Evolutionary conservation across 192 early-diverging fungal genomes (phyloP), one percentile per base, ranked within the genome.

Genomic region (Podila epigama): DNA sequence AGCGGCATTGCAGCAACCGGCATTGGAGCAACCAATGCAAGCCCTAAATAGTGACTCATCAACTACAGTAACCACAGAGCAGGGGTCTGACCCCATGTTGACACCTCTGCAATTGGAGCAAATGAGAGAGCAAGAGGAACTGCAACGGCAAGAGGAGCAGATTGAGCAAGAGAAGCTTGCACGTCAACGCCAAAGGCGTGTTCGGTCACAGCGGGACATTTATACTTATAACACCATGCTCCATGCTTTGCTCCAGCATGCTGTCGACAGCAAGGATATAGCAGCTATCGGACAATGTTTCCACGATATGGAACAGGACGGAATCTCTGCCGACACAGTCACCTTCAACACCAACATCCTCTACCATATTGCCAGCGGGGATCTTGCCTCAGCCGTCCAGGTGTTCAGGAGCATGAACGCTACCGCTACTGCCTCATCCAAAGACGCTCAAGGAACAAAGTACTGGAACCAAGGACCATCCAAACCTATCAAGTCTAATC

Each of bases 301-400:
- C 15, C 51, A 68, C 28, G 73, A 77, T 39, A 77, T 77, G 73
- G 73, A 77, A 51, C 40, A 29, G 51, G 73, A 77, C 15, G 73
- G 73, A 0, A 64, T 77, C 16, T 27, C 59, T 3, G 53, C 73
- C 3, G 73, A 77, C 42, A 77, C 73, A 13, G 66, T 68, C n/a
- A 77, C 73, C 3, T 77, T 77, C 60, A 77, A 77, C 61, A 68
- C 73, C 44, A 77, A 77, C 51, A 77, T 77, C 18, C 35, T 77
- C 5, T 77, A 77, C 28, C 73, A 77, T 63, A 77, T 77, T 22
- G 33, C 55, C 10, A 39, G 73, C 25, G 66, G 66, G 6, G 66
- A 77, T n/a, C 27, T 68, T 13, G 20, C 53, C 8, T 39, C 73
- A 12, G 73, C 73, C 3, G 16, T 59, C 41, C 73, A 77, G 39